Evolutionary conservation across 2,329 filamentous ascomycete genomes (phyloP).

Genomic region (Fusarium pseudocircinatum): DNA sequence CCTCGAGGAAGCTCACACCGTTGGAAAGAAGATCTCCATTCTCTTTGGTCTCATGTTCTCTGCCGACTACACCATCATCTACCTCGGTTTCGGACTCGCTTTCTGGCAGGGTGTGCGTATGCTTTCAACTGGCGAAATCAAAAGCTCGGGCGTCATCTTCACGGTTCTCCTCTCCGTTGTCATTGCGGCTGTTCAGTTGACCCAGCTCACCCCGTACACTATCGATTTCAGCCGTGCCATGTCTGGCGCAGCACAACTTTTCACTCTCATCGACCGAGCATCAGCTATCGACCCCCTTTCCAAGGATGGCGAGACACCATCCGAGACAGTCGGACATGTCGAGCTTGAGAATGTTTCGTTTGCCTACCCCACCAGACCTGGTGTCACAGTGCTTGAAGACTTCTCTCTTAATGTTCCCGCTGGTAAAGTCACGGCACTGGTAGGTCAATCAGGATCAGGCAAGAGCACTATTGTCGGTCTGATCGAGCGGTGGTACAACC

Average conservation of each 20-base stretch:
- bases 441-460: slow-evolving; percentile 51
- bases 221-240: slow-evolving; percentile 53
- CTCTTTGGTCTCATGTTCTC: slow-evolving; percentile 53
- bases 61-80: slow-evolving; percentile 53
- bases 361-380: slow-evolving; percentile 56
- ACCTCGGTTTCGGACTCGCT: slow-evolving; percentile 54
- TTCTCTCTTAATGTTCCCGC: slow-evolving; percentile 56
- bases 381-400: slow-evolving; percentile 53
- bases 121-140: slow-evolving; percentile 50
- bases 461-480: slow-evolving; percentile 54
- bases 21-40: slow-evolving; percentile 52
- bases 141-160: slow-evolving; percentile 51
- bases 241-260: slow-evolving; percentile 49
- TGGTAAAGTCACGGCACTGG: slow-evolving; percentile 56
- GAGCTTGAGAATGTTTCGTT: slow-evolving; percentile 55
- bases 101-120: slow-evolving; percentile 58
- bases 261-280: slow-evolving; percentile 50
- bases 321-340: slow-evolving; percentile 46
- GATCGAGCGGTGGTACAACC: slow-evolving; percentile 53
- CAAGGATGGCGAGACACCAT: slow-evolving; percentile 44
- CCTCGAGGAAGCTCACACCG: slow-evolving; percentile 48
- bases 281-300: slow-evolving; percentile 52
- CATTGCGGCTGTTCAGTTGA: slow-evolving; percentile 50
- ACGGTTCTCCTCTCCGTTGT: slow-evolving; percentile 54
- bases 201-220: slow-evolving; percentile 49